Conservation (phyloP, 2,329 filamentous ascomycete genomes). For the Didymella pomorum region DNA sequence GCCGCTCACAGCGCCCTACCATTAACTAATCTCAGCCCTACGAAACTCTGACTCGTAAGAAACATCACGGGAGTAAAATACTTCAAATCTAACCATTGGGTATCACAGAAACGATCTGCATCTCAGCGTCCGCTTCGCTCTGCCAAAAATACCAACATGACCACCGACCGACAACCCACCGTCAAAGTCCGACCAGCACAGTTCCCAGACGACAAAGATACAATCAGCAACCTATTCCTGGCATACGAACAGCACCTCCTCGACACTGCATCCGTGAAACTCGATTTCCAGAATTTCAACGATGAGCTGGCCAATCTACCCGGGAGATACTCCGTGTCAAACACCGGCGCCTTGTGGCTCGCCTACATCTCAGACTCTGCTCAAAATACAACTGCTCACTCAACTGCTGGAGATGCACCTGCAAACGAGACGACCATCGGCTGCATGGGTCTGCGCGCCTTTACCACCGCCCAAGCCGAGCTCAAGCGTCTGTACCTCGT, state of each 20-base stretch:
- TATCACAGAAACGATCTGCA: neutral
- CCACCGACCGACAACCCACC: neutral
- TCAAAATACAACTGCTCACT: too few relatives aligned
- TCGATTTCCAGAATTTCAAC: constrained; percentile 65
- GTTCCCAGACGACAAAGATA: constrained; percentile 53
- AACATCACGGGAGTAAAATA: neutral
- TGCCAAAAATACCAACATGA: neutral
- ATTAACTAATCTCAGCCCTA: neutral
- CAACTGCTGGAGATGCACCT: neutral
- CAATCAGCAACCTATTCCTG: constrained; percentile 49
- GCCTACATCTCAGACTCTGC: constrained; percentile 39
- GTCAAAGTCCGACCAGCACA: constrained; percentile 37
- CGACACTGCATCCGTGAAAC: constrained; percentile 57
- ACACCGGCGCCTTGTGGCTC: constrained; percentile 60
- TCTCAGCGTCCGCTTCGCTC: neutral
- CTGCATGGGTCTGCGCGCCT: constrained; percentile 60
- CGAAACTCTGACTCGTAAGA: neutral
- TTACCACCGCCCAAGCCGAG: constrained; percentile 55
- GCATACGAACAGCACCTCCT: constrained; percentile 21
- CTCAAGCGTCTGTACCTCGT: constrained; percentile 66
- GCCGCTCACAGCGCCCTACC: neutral
- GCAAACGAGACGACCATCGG: constrained; percentile 50
- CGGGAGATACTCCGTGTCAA: constrained; percentile 60
- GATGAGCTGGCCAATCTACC: constrained; percentile 62
- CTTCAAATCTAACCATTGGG: neutral